Conservation (phyloP, 306 rosid species). For the Carpinus viminea region DNA sequence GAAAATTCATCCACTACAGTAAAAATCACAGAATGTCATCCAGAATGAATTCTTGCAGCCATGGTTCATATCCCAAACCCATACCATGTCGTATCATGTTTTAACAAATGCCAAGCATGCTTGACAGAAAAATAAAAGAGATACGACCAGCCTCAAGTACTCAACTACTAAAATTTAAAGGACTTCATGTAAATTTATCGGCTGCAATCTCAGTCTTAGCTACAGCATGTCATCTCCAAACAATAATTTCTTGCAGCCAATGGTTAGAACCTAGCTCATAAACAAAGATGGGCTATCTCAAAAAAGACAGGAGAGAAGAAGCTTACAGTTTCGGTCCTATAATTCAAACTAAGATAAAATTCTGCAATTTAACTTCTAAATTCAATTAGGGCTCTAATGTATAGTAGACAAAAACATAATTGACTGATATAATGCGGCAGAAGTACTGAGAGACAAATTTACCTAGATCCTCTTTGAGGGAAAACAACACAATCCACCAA, state of each 20-base stretch:
- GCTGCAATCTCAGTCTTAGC: not conserved
- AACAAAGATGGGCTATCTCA: not conserved
- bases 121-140: not conserved
- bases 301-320: not conserved
- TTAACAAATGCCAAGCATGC: not conserved
- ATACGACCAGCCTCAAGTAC: not conserved
- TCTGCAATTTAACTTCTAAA: not conserved
- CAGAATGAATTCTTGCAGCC: no score
- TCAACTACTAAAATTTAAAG: not conserved
- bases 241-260: not conserved
- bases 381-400: not conserved
- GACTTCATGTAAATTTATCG: not conserved
- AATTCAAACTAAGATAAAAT: not conserved
- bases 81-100: not conserved
- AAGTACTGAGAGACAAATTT: conserved; percentile 20
- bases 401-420: not conserved
- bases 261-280: not conserved
- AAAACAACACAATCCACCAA: conserved; percentile 85
- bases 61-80: not conserved
- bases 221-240: not conserved
- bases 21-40: no score
- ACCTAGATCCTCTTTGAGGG: conserved; percentile 77
- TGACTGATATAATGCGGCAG: not conserved
- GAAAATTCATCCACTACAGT: not conserved
- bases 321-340: not conserved